phyloP scores from a whole-genome alignment of 441 rosid species.

The Pelargonium myrrhifolium region DNA sequence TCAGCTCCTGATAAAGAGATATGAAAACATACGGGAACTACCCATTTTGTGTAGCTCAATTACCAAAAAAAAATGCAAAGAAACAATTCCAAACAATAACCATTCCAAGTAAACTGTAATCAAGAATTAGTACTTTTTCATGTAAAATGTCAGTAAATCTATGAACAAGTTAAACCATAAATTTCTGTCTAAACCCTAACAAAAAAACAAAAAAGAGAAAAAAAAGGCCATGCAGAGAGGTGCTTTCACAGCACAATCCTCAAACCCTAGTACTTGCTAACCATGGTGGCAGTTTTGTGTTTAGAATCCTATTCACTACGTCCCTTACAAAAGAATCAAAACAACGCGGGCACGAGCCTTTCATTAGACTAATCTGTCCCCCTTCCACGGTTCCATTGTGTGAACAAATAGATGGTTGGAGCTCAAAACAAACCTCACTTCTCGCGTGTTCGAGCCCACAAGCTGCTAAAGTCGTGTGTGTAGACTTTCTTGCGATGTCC shows the following conservation, averaged over 20 bases:
- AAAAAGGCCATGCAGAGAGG: constrained; percentile 8
- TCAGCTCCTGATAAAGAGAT: too few species aligned
- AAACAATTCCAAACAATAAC: constrained; percentile 15
- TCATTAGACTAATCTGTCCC: constrained; percentile 64
- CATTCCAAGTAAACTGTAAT: constrained; percentile 21
- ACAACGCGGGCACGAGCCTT: constrained; percentile 75
- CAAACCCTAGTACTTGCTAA: constrained; percentile 58
- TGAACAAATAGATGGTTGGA: constrained; percentile 45
- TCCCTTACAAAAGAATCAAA: constrained; percentile 63
- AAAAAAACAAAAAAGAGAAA: neutral
- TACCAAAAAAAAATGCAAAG: neutral
- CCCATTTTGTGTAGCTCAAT: neutral
- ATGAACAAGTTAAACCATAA: constrained; percentile 35
- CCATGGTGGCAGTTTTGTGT: constrained; percentile 68
- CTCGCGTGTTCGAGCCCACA: constrained; percentile 75
- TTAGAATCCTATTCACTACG: constrained; percentile 75
- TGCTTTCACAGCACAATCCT: constrained; percentile 12
- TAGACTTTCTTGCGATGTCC: constrained; percentile 66
- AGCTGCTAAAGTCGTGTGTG: constrained; percentile 73
- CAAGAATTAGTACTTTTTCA: constrained; percentile 32
- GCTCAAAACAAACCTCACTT: constrained; percentile 51
- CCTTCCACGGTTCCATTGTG: constrained; percentile 43
- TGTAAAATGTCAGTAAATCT: constrained; percentile 29
- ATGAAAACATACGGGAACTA: too few species aligned
- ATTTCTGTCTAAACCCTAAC: constrained; percentile 32